A percentile compares a stretch with the other conserved stretches of the same genome.
phyloP scores from a whole-genome alignment of 1,139 yeast genomes.

The Scheffersomyces insectosa region DNA sequence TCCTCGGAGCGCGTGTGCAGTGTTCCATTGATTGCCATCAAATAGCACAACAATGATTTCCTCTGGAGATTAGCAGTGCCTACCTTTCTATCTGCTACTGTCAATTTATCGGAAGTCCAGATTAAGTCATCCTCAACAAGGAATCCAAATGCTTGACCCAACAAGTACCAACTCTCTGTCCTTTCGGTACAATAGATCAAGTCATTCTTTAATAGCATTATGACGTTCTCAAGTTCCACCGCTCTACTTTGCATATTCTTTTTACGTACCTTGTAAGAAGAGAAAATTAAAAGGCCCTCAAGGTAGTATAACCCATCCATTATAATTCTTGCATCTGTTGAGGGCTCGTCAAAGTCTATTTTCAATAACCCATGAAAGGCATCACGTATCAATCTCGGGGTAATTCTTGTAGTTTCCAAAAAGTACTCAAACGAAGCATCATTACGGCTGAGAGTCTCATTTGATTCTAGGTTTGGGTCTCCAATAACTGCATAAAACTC shows the following conservation, averaged over 20 bases:
- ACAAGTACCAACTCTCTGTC: conserved; percentile 81
- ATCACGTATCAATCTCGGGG: conserved; percentile 50
- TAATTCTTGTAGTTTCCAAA: conserved; percentile 49
- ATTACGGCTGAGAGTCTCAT: conserved; percentile 42
- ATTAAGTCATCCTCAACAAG: conserved; percentile 86
- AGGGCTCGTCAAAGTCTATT: conserved; percentile 31
- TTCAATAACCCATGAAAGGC: conserved; percentile 57
- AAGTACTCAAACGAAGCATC: conserved; percentile 47
- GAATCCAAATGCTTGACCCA: conserved; percentile 79
- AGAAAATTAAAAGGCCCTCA: conserved; percentile 68
- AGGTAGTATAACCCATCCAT: conserved; percentile 67
- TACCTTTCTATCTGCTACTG: conserved; percentile 60
- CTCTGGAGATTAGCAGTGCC: conserved; percentile 67
- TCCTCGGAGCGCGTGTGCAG: conserved; percentile 20
- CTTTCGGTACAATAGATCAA: conserved; percentile 65
- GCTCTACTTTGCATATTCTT: conserved; percentile 77
- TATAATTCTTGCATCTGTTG: conserved; percentile 15
- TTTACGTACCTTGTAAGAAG: conserved; percentile 66
- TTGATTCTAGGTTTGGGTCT: conserved; percentile 51
- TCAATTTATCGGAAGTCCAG: conserved; percentile 87
- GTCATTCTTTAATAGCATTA: conserved; percentile 65
- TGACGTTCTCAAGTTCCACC: conserved; percentile 77
- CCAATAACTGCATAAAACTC: conserved; percentile 73
- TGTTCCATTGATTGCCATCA: conserved; percentile 68
- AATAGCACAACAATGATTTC: conserved; percentile 68